Base-by-base conservation (phyloP, 129 eudicot species). In the Saussurea involucrata region DNA sequence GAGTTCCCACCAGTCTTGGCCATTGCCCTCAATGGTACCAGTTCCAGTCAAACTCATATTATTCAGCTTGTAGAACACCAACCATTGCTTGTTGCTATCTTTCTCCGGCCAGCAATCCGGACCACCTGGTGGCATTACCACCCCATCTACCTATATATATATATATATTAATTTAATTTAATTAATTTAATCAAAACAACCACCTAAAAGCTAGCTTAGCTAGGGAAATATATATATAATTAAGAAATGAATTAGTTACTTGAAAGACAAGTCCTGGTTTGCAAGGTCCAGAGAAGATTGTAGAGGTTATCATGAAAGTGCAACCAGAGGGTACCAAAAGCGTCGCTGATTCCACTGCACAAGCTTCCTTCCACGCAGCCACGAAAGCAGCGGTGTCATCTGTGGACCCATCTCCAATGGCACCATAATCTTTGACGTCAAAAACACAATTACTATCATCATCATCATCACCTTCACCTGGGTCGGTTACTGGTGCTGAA, bases 1-100 rank as follows among this genome's bases (percentile, higher is more conserved):
- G 42, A 95, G 99, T 3, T 92, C 91, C 99, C 99, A 95, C 99
- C 99, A 95, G 33, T 89, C 74, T 13, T 92, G 81, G 18, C 99
- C 97, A 73, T 86, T 88, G 73, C 99, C 99, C 80, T 95, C 97
- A 71, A 95, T 87, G 25, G 92, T 90, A 9, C 99, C 99, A 3
- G 82, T 86, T 32, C 97, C 99, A 2, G 88, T 90, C 22, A 95
- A 69, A 49, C 86, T 95, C 88, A 95, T 79, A 24, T 78, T 78
- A 76, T 95, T 81, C 5, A 95, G 89, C 36, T 76, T 71, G 75
- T 92, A 95, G 60, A 95, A 95, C 37, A 95, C 99, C 10, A 95
- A 73, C 97, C 99, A 95, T 77, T 95, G 99, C 88, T 73, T 85
- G 46, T 37, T 53, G 75, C 99, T 95, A 22, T 95, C 99, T 57